These are phyloP conservation scores for Ophiostoma tasmaniense DNA, from an alignment of 2,329 filamentous ascomycete species.

Conservation along the genomic window DNA sequence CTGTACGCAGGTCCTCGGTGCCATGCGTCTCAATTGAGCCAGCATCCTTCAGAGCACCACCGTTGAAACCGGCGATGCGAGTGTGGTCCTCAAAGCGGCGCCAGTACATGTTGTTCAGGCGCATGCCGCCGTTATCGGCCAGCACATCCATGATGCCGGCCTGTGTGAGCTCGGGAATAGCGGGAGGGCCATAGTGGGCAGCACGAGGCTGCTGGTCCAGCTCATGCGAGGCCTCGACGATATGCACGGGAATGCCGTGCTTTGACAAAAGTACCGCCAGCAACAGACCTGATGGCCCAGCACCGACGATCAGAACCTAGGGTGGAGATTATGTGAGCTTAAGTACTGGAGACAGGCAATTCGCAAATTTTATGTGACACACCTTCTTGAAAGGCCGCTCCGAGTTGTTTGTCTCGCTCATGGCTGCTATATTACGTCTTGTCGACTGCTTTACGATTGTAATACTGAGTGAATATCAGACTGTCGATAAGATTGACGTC, in stretches of 20 bases:
- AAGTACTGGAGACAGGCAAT: neutral
- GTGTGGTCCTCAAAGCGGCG: constrained; percentile 30
- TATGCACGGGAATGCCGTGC: constrained; percentile 42
- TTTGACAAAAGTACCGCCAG: constrained; percentile 45
- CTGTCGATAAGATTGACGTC: neutral
- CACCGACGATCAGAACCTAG: constrained; percentile 40
- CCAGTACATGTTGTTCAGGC: constrained; percentile 34
- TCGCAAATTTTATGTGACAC: neutral
- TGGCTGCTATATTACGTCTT: neutral
- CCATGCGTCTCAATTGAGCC: neutral
- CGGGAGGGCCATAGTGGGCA: constrained; percentile 52
- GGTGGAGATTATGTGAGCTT: neutral
- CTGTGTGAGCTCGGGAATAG: constrained; percentile 48
- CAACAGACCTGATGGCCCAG: constrained; percentile 42
- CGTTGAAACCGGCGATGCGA: constrained; percentile 32
- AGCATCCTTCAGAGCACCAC: constrained; percentile 22
- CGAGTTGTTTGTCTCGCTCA: neutral
- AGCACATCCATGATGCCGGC: constrained; percentile 48
- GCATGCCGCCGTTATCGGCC: constrained; percentile 32
- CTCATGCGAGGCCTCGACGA: constrained; percentile 46
- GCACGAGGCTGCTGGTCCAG: constrained; percentile 54
- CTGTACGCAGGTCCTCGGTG: constrained; percentile 31
- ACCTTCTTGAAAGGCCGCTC: neutral
- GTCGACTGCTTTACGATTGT: neutral
- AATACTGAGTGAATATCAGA: neutral